A percentile compares a stretch with the other conserved stretches of the same genome.
Evolutionary conservation across 163 green algal species (phyloP).

Genomic region (Chlorella variabilis): DNA sequence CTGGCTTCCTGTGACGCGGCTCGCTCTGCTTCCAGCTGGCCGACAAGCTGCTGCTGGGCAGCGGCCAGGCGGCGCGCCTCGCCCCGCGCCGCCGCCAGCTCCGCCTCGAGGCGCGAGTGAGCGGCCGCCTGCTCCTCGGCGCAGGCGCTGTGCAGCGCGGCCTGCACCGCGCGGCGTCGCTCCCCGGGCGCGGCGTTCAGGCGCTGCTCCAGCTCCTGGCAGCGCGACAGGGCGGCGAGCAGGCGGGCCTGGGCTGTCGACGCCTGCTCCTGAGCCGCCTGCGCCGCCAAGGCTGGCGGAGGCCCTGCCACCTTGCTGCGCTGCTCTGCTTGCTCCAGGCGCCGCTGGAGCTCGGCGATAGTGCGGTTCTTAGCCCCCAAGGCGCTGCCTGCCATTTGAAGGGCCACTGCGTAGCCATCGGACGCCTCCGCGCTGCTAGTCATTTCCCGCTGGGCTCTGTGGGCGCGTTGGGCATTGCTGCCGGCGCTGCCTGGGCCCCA

Average conservation of each 20-base stretch:
- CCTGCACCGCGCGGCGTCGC: neutral
- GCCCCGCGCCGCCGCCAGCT: too few relatives aligned
- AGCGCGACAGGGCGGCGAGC: neutral
- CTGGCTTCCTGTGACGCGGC: too few relatives aligned
- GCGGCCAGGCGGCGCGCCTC: neutral
- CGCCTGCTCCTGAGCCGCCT: too few relatives aligned
- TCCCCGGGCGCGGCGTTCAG: neutral
- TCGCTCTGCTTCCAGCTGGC: neutral
- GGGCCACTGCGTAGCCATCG: too few relatives aligned
- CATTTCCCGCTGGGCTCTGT: too few relatives aligned
- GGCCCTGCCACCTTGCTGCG: too few relatives aligned
- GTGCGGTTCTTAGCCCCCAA: neutral
- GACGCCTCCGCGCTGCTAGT: too few relatives aligned
- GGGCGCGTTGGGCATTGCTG: too few relatives aligned
- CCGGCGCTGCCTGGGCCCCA: too few relatives aligned
- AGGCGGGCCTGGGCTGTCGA: neutral
- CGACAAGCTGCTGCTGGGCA: neutral
- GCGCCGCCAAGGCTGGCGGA: too few relatives aligned
- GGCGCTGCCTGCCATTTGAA: neutral
- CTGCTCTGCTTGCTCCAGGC: neutral
- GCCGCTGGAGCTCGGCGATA: neutral
- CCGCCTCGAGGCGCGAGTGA: constrained; percentile 5
- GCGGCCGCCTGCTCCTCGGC: neutral
- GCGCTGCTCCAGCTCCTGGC: neutral
- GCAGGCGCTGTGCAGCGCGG: neutral